These are phyloP conservation scores for Dioszegia aurantiaca DNA, from an alignment of 768 basidiomycete species.

Conservation along the genomic window DNA sequence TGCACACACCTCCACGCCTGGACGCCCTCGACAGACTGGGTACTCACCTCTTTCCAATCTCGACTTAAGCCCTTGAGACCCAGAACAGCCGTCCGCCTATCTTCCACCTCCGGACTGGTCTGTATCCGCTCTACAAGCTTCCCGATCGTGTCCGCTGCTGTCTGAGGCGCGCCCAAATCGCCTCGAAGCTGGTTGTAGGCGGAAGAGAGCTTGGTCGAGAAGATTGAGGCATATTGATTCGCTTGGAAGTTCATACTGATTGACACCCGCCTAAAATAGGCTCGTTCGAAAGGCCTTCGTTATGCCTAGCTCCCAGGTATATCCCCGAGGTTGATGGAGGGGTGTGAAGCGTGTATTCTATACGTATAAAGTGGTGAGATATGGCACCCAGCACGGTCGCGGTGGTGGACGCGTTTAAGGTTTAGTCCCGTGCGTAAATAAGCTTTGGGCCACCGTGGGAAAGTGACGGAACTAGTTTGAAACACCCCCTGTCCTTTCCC, in stretches of 20 bases:
- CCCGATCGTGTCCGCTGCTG: slow-evolving; percentile 76
- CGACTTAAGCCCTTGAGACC: slow-evolving; percentile 87
- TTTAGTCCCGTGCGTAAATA: too few relatives aligned
- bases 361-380: neutral
- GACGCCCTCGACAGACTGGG: too few relatives aligned
- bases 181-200: slow-evolving; percentile 52
- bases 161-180: slow-evolving; percentile 63
- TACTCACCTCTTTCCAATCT: slow-evolving; percentile 71
- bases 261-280: neutral
- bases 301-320: neutral
- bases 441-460: neutral
- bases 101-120: slow-evolving; percentile 82
- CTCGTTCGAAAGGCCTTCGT: neutral
- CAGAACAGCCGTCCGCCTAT: slow-evolving; percentile 88
- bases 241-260: slow-evolving; percentile 14
- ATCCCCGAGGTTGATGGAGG: neutral
- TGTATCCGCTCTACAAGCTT: slow-evolving; percentile 85
- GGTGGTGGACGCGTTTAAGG: slow-evolving; percentile 1
- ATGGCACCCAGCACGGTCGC: neutral
- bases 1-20: neutral
- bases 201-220: slow-evolving; percentile 44
- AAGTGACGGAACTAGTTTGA: slow-evolving; percentile 10
- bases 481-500: slow-evolving; percentile 1
- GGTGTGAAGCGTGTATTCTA: neutral
- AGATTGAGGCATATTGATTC: slow-evolving; percentile 40